A percentile compares a stretch with the other conserved stretches of the same genome.
These are phyloP conservation scores for Teunomyces aglyptinius DNA, from an alignment of 805 yeast genomes.

Conservation along the genomic window DNA sequence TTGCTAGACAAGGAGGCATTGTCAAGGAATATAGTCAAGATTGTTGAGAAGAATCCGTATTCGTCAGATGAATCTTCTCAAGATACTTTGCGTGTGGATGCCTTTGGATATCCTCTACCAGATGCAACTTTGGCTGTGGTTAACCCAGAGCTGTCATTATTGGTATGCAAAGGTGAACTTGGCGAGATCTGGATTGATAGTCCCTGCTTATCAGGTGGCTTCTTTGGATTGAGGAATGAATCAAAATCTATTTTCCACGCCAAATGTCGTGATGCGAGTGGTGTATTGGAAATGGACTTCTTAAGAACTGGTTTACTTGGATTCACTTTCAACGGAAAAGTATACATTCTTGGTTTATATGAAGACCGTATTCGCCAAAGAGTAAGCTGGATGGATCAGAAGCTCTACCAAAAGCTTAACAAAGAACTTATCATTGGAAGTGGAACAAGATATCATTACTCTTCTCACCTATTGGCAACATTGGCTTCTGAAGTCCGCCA, in stretches of 20 bases:
- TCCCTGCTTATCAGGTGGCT: conserved; percentile 86
- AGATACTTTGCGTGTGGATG: conserved; percentile 66
- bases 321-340: conserved; percentile 80
- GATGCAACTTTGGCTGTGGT: conserved; percentile 93
- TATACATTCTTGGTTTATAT: conserved; percentile 82
- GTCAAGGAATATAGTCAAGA: conserved; percentile 67
- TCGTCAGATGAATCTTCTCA: conserved; percentile 41
- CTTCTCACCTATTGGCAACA: conserved; percentile 83
- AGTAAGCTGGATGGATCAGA: conserved; percentile 62
- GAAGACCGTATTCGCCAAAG: conserved; percentile 88
- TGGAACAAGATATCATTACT: conserved; percentile 66
- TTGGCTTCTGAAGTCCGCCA: conserved; percentile 77
- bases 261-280: conserved; percentile 68
- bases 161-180: conserved; percentile 73
- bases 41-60: conserved; percentile 58
- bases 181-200: conserved; percentile 99
- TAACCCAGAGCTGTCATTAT: conserved; percentile 81
- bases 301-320: conserved; percentile 90
- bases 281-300: conserved; percentile 71
- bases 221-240: conserved; percentile 67
- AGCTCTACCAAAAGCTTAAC: conserved; percentile 27
- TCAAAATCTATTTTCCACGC: conserved; percentile 81
- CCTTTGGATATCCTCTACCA: conserved; percentile 93
- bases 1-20: conserved; percentile 71
- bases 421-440: conserved; percentile 34